Evolutionary conservation across 805 yeast species (phyloP), one percentile per base, ranked within the genome.

Genomic region (Candida pseudoglaebosa): DNA sequence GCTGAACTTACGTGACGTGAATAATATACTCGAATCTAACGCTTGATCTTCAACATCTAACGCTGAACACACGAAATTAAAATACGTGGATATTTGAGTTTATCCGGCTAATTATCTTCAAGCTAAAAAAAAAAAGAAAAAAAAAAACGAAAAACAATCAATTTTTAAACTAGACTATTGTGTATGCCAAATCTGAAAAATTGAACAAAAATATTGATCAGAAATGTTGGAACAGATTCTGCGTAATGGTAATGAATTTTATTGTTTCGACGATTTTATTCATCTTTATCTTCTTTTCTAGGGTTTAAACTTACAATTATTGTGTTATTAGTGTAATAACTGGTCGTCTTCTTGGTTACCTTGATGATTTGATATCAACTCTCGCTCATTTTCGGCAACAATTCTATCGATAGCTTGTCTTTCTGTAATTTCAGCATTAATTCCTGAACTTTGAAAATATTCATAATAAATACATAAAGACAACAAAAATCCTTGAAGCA

Each of bases 401-500:
- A 61, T 61, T 34, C 59, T 42, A 28, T 60, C 66, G 2, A 62
- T 48, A 9, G 54, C 60, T 24, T 48, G 42, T 40, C 62, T 47
- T 32, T 63, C 69, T 20, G 50, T 39, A 15, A 50, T 34, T 31
- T 57, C 57, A 2, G 62, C 60, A 12, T 44, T 40, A 9, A 47
- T 41, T 1, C 58, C 58, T 16, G 47, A 44, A 28, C 48, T 47
- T 37, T 45, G 47, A 38, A 61, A 54, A 45, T 60, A 60, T 40
- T 59, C 63, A 43, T 64, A 65, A 50, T 65, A 85, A 5, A 83
- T 47, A 44, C 95, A 84, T 76, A 88, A 67, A 1, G 59, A 17
- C 36, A 87, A 62, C 39, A 87, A 61, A 0, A 75, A 48, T 6
- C 82, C 76, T 60, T 87, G 96, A 14, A 84, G 56, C 3, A 61